phyloP scores from a whole-genome alignment of 2,329 filamentous ascomycete genomes.

The Trichoderma gracile region DNA sequence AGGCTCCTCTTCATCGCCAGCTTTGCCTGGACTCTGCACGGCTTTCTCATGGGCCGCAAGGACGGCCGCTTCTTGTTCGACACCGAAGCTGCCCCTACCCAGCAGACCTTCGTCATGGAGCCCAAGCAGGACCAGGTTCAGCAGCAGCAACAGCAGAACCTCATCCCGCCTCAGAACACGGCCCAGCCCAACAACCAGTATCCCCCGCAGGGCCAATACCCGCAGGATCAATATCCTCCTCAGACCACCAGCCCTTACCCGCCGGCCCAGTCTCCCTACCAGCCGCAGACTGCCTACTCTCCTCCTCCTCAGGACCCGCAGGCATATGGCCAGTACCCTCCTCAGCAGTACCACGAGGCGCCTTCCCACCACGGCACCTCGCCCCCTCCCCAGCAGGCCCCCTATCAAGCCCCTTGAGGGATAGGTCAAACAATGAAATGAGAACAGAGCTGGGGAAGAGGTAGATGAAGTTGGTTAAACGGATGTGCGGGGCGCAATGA shows the following conservation, averaged over 20 bases:
- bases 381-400: conserved; percentile 9
- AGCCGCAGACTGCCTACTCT: conserved; percentile 34
- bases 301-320: conserved; percentile 32
- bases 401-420: conserved; percentile 17
- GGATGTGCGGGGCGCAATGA: conserved; percentile 11
- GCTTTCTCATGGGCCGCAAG: conserved; percentile 43
- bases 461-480: not conserved
- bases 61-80: conserved; percentile 39
- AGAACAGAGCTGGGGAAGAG: not conserved
- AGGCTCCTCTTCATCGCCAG: conserved; percentile 45
- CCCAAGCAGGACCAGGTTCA: conserved; percentile 36
- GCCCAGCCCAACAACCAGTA: conserved; percentile 24
- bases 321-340: conserved; percentile 31
- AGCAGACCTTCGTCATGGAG: conserved; percentile 39
- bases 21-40: conserved; percentile 41
- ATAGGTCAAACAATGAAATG: not conserved
- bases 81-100: conserved; percentile 25
- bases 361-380: conserved; percentile 7
- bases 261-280: conserved; percentile 35
- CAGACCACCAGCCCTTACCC: conserved; percentile 28
- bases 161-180: conserved; percentile 28
- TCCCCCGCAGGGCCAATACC: conserved; percentile 31
- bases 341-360: conserved; percentile 30
- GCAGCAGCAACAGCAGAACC: conserved; percentile 24
- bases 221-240: conserved; percentile 31